A percentile compares a stretch with the other conserved stretches of the same genome.
phyloP scores from a whole-genome alignment of 2,329 filamentous ascomycete genomes.

The Diaporthe citriasiana region DNA sequence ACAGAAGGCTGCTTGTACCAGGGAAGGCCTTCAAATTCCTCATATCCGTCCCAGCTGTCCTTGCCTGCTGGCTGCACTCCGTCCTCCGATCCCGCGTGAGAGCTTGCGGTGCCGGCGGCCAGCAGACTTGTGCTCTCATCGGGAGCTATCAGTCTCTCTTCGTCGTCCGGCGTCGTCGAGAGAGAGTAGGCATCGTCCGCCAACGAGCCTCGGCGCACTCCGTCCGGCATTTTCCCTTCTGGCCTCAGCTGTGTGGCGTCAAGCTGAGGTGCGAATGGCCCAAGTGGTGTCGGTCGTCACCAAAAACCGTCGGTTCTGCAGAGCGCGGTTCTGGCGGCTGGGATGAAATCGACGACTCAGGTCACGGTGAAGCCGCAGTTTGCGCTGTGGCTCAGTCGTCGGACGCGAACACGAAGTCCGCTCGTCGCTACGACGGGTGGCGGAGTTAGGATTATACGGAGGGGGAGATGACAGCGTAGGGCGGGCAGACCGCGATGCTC shows the following conservation, averaged over 20 bases:
- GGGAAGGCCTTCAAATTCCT: slow-evolving; percentile 72
- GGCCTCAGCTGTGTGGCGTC: background rate
- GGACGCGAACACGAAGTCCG: slow-evolving; percentile 9
- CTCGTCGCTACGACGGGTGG: slow-evolving; percentile 6
- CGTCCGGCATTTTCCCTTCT: slow-evolving; percentile 8
- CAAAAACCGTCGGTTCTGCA: background rate
- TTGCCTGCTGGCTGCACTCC: slow-evolving; percentile 39
- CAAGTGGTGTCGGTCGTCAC: background rate
- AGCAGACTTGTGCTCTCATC: slow-evolving; percentile 58
- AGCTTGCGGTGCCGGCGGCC: slow-evolving; percentile 47
- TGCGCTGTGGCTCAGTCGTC: slow-evolving; percentile 11
- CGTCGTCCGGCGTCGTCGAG: slow-evolving; percentile 33
- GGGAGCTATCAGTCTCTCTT: slow-evolving; percentile 15
- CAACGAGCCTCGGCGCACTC: slow-evolving; percentile 8
- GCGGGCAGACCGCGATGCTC: slow-evolving; percentile 12
- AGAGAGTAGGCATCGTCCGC: slow-evolving; percentile 34
- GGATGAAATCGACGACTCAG: background rate
- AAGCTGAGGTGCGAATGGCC: background rate
- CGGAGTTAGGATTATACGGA: slow-evolving; percentile 25
- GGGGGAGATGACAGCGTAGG: slow-evolving; percentile 7
- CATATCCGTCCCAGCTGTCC: slow-evolving; percentile 62
- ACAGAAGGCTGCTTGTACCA: slow-evolving; percentile 76
- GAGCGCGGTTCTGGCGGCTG: slow-evolving; percentile 12
- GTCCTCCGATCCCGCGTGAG: slow-evolving; percentile 43
- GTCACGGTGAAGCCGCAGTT: background rate